Base-by-base conservation (phyloP, 371 early-diverging fungal genomes). In the Mortierella sp. region DNA sequence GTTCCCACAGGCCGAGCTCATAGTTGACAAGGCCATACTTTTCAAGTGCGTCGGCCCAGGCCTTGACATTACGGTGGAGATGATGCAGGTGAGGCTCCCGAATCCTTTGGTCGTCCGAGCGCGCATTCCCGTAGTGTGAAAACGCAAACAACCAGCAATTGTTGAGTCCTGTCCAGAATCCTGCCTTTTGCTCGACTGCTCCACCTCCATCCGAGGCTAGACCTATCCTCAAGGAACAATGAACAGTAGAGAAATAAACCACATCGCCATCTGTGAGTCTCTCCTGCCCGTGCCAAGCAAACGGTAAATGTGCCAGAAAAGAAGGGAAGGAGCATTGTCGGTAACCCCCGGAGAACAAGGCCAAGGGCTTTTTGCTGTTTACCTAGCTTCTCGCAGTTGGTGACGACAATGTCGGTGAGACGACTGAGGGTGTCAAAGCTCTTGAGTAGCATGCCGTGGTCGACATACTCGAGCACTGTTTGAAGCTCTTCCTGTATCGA, bases 1-100 rank as follows among this genome's bases (percentile, higher is more conserved):
- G 89, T 80, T 95, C 96, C 95, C 95, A 96, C 80, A 95, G 94
- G 8, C 97, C 97, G 90, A 95, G 93, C 78, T 96, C 95, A 87
- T 96, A 96, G 83, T 96, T 95, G 37, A 96, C 95, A 34, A 96
- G 82, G 0, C 97, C 96, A 88, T 90, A 96, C 54, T 91, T 89
- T 73, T 94, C 94, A 72, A 96, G 82, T n/a, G 90, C 88, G 81
- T 96, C 94, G 28, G 93, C 93, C 95, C 97, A 96, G 6, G 88
- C 82, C 44, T 93, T 90, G 3, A 96, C 93, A 71, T 89, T 90
- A 51, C 91, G 89, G 40, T 93, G 88, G 71, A 96, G 77, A 48
- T 92, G 92, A 78, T 91, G 90, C 54, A 95, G 82, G 74, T 94
- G 93, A 54, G 91, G 92, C 61, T 92, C 91, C 13, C 88, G 89